Conservation (phyloP, 1,284 basidiomycete species). For the Megacollybia platyphylla region DNA sequence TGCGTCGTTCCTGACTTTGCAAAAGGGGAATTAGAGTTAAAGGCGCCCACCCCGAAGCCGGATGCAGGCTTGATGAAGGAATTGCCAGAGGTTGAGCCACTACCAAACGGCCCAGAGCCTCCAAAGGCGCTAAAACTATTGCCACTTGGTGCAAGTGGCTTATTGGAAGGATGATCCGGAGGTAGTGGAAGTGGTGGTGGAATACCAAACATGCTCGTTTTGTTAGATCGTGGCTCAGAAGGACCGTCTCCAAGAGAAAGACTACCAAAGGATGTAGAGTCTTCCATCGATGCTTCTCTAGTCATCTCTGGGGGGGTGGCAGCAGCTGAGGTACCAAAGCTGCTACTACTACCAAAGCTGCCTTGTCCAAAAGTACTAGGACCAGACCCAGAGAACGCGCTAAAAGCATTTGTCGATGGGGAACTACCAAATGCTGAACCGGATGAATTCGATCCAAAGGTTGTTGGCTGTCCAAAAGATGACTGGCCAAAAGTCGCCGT, state of each 20-base stretch:
- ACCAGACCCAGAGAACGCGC: slow-evolving; percentile 9
- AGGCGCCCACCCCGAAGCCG: slow-evolving; percentile 12
- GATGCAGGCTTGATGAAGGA: slow-evolving; percentile 12
- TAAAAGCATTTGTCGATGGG: slow-evolving; percentile 8
- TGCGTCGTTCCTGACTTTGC: background rate
- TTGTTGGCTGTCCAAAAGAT: slow-evolving; percentile 6
- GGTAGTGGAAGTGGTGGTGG: slow-evolving; percentile 5
- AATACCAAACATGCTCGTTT: slow-evolving; percentile 7
- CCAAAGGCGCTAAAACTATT: background rate
- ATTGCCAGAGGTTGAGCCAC: slow-evolving; percentile 3
- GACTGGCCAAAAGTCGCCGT: slow-evolving; percentile 15
- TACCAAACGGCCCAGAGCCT: slow-evolving; percentile 17
- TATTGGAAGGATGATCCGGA: slow-evolving; percentile 5
- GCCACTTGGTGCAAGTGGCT: background rate
- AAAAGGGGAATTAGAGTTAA: slow-evolving; percentile 10
- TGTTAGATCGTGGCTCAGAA: slow-evolving; percentile 8
- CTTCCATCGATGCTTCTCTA: slow-evolving; percentile 23
- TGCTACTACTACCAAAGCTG: slow-evolving; percentile 2
- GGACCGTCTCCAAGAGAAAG: slow-evolving; percentile 19
- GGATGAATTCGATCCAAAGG: slow-evolving; percentile 2
- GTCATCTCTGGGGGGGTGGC: slow-evolving; percentile 12
- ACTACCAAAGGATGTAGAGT: slow-evolving; percentile 20
- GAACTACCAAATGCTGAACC: slow-evolving; percentile 11
- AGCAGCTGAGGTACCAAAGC: slow-evolving; percentile 5
- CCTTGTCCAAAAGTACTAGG: slow-evolving; percentile 13